Base-by-base conservation (phyloP, 2,329 filamentous ascomycete genomes). In the Harringtonia lauricola region DNA sequence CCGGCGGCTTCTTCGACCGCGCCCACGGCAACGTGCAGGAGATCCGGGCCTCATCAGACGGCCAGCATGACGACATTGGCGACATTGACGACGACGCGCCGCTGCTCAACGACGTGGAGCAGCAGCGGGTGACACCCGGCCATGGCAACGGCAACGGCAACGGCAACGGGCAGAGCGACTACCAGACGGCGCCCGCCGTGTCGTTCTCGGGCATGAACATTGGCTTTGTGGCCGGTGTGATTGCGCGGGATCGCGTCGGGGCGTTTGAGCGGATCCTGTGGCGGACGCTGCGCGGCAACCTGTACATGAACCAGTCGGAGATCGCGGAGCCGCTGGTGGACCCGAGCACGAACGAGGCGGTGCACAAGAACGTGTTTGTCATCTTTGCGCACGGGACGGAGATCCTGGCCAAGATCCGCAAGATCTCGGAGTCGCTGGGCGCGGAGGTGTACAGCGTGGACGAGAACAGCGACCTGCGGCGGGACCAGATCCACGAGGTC, bases 301-400 rank as follows among this genome's bases (percentile, higher is more conserved):
- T 98, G 51, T 98, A 96, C 74, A 98, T 98, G 92, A 98, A 98
- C 67, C 94, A 98, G 70, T 90, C 90, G 34, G 92, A 98, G 71
- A 98, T 98, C 49, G 82, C 88, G 8, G 90, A 98, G 62, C 80
- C 86, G 31, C 83, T 98, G 54, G 74, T 95, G 60, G 86, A 98
- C 62, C 90, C 92, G 15, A 76, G 83, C 59, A 95, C 79, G 67
- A 95, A 96, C 61, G 90, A 96, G 66, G 74, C 86, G 51, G 75
- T 94, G 55, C 80, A 84, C 70, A 98, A 98, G 79, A 98, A 95
- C 55, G 92, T 98, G 44, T 98, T 98, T 58, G 90, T 98, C 58
- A 98, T 98, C 63, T 98, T 98, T 56, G 92, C 92, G 13, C 92
- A 98, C 58, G 92, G 92, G 59, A 95, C 95, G 66, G 90, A 96